Evolutionary conservation across 805 yeast species (phyloP).

Genomic region (Wickerhamiella shivajii): DNA sequence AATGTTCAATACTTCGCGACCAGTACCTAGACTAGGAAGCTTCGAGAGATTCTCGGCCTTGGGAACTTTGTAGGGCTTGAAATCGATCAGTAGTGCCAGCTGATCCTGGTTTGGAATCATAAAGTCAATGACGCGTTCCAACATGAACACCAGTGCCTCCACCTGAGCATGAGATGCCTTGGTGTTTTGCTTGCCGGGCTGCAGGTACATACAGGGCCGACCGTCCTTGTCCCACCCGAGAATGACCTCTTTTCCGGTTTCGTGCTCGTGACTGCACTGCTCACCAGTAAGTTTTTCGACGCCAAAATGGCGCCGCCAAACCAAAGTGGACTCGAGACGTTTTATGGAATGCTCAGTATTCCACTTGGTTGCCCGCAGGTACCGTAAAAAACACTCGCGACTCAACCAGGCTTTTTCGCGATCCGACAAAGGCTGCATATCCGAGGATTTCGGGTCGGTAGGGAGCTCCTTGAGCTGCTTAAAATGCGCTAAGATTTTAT

Average conservation of each 20-base stretch:
- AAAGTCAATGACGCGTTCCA: slow-evolving; percentile 81
- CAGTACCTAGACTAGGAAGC: slow-evolving; percentile 78
- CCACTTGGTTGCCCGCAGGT: slow-evolving; percentile 93
- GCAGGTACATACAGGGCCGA: slow-evolving; percentile 83
- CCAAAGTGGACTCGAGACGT: slow-evolving; percentile 61
- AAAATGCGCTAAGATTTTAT: slow-evolving; percentile 50
- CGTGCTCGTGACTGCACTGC: slow-evolving; percentile 46
- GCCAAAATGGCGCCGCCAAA: slow-evolving; percentile 94
- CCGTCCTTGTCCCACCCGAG: slow-evolving; percentile 81
- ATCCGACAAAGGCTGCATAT: slow-evolving; percentile 25
- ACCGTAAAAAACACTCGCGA: slow-evolving; percentile 78
- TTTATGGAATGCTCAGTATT: slow-evolving; percentile 49
- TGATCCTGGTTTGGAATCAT: slow-evolving; percentile 97
- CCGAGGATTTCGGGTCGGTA: slow-evolving; percentile 32
- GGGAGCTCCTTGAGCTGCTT: slow-evolving; percentile 33
- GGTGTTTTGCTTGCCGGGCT: slow-evolving; percentile 94
- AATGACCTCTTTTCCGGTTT: slow-evolving; percentile 83
- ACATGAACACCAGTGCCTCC: slow-evolving; percentile 86
- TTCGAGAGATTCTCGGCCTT: slow-evolving; percentile 37
- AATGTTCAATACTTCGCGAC: slow-evolving; percentile 83
- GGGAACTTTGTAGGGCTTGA: slow-evolving; percentile 58
- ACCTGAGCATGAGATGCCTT: slow-evolving; percentile 81
- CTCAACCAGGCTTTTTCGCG: slow-evolving; percentile 87
- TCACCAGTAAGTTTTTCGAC: slow-evolving; percentile 29
- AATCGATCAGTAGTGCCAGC: slow-evolving; percentile 79